Conservation (phyloP, 176 grass and related monocot species). For the Saccharum spontaneum region DNA sequence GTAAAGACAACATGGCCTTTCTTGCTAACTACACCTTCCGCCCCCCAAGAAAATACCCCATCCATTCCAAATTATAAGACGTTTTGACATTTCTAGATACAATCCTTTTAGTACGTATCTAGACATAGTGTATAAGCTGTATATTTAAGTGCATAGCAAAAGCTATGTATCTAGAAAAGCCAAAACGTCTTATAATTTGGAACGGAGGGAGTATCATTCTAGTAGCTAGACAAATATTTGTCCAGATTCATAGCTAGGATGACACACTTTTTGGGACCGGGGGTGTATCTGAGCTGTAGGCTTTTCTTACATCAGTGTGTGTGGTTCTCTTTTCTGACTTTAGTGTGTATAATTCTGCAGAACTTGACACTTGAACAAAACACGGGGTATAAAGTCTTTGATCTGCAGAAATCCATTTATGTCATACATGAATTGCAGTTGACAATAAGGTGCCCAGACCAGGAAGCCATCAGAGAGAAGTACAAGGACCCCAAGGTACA, state of each 20-base stretch:
- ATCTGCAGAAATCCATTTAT: constrained; percentile 36
- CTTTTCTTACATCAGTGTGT: not conserved
- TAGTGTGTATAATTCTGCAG: constrained; percentile 25
- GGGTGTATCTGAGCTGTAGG: not conserved
- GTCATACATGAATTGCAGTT: constrained; percentile 42
- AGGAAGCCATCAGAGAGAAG: constrained; percentile 34
- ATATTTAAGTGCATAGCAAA: too few species aligned
- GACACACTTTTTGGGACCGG: too few species aligned
- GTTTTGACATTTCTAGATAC: too few species aligned
- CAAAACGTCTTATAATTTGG: too few species aligned
- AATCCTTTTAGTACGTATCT: too few species aligned
- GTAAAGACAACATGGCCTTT: constrained; percentile 29
- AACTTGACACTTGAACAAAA: constrained; percentile 33
- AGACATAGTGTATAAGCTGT: too few species aligned
- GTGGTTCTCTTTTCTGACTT: not conserved
- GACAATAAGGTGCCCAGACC: constrained; percentile 20
- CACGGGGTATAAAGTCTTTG: constrained; percentile 47
- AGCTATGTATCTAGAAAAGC: too few species aligned
- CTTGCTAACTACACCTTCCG: not conserved
- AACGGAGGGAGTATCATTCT: too few species aligned
- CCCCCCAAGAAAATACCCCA: too few species aligned
- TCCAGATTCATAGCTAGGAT: too few species aligned
- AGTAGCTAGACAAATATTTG: too few species aligned
- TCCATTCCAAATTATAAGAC: too few species aligned
- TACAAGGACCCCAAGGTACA: constrained; percentile 12